Conservation (phyloP, 2,329 filamentous ascomycete species). For the Trichophyton schoenleinii region DNA sequence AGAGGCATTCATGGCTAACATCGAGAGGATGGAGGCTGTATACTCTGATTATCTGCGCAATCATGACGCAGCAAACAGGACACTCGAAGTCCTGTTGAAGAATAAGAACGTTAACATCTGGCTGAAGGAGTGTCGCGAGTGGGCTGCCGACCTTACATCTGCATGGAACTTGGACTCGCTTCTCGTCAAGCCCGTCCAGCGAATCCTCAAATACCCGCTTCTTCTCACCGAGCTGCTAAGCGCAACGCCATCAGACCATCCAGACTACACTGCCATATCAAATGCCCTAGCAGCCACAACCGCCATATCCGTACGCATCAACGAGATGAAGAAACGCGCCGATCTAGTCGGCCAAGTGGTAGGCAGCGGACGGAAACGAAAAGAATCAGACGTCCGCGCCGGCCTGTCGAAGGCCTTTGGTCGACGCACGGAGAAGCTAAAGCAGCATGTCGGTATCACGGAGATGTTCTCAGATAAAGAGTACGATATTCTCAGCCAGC, state of each 20-base stretch:
- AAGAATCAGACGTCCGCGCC: slow-evolving; percentile 76
- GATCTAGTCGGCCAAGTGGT: slow-evolving; percentile 87
- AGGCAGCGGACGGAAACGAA: slow-evolving; percentile 57
- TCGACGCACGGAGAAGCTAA: slow-evolving; percentile 76
- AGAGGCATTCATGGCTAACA: slow-evolving; percentile 44
- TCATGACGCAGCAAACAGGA: slow-evolving; percentile 51
- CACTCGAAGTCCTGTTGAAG: slow-evolving; percentile 41
- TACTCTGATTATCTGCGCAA: slow-evolving; percentile 55
- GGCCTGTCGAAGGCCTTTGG: slow-evolving; percentile 81
- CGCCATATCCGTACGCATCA: slow-evolving; percentile 56
- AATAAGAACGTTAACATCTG: slow-evolving; percentile 54
- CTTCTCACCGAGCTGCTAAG: slow-evolving; percentile 69
- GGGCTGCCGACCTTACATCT: slow-evolving; percentile 79
- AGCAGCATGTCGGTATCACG: slow-evolving; percentile 52
- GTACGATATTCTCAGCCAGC: slow-evolving; percentile 70
- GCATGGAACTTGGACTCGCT: slow-evolving; percentile 93
- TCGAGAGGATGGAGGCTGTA: slow-evolving; percentile 49
- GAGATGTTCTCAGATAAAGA: slow-evolving; percentile 64
- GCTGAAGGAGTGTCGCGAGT: slow-evolving; percentile 85
- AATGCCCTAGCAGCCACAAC: slow-evolving; percentile 58
- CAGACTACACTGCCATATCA: slow-evolving; percentile 61
- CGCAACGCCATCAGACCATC: slow-evolving; percentile 68
- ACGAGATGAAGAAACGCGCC: slow-evolving; percentile 89
- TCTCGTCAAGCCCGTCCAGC: slow-evolving; percentile 93
- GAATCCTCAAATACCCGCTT: slow-evolving; percentile 85